These are phyloP conservation scores for Linnemannia elongata DNA, from an alignment of 192 early-diverging fungal genomes.

Conservation along the genomic window DNA sequence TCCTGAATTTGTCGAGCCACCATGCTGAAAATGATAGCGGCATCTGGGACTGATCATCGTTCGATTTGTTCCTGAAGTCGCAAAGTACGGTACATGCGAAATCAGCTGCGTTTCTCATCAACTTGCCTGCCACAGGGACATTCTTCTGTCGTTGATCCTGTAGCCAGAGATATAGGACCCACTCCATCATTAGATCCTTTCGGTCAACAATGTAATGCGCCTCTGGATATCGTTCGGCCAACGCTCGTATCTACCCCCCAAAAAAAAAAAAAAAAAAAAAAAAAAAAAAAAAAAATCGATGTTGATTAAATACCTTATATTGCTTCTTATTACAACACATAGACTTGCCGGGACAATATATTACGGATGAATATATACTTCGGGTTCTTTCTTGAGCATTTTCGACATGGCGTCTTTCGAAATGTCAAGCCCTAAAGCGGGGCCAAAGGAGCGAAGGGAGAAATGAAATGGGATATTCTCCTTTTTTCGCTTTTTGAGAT, in stretches of 20 bases:
- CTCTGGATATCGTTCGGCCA: background rate
- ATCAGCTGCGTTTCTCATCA: background rate
- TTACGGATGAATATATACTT: background rate
- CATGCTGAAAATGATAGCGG: constrained; percentile 1
- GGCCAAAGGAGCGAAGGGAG: background rate
- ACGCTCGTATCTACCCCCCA: too few species aligned
- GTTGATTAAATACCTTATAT: too few species aligned
- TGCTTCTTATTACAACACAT: too few species aligned
- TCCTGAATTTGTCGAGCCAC: constrained; percentile 14
- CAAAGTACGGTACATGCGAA: background rate
- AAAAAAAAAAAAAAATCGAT: too few species aligned
- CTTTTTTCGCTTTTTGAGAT: constrained; percentile 2
- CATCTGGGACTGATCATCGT: background rate
- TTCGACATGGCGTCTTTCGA: too few species aligned
- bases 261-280: too few species aligned
- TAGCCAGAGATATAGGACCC: background rate
- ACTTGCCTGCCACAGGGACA: background rate
- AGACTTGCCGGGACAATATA: too few species aligned
- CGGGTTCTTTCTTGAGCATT: too few species aligned
- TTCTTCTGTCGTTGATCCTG: background rate
- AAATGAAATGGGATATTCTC: background rate
- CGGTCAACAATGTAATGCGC: constrained; percentile 4
- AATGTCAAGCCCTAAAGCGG: background rate
- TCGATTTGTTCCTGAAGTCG: background rate
- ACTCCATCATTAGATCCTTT: background rate